These are phyloP conservation scores for Crinitomyces ghanaensis DNA, from an alignment of 805 yeast genomes.

Conservation along the genomic window DNA sequence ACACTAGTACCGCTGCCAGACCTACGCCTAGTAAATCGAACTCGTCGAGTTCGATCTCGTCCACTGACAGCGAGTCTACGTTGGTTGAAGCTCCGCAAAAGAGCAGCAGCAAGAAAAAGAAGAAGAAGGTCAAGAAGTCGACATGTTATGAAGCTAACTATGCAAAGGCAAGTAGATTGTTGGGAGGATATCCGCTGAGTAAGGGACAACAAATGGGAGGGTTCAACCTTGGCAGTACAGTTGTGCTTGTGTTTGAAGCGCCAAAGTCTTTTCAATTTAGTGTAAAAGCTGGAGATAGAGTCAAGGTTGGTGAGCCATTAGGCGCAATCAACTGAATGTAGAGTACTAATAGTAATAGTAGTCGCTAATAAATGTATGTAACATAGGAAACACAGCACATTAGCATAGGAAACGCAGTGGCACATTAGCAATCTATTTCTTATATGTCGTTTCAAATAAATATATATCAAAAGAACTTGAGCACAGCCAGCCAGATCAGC, in stretches of 20 bases:
- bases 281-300: slow-evolving; percentile 59
- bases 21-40: not conserved
- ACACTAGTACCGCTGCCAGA: too few relatives aligned
- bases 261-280: slow-evolving; percentile 68
- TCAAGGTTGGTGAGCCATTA: slow-evolving; percentile 64
- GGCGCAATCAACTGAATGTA: slow-evolving; percentile 6
- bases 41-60: not conserved
- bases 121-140: slow-evolving; percentile 45
- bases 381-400: not conserved
- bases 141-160: slow-evolving; percentile 94
- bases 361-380: not conserved
- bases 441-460: not conserved
- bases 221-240: slow-evolving; percentile 88
- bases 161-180: slow-evolving; percentile 56
- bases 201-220: slow-evolving; percentile 98
- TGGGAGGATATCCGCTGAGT: slow-evolving; percentile 79
- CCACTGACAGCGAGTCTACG: slow-evolving; percentile 9
- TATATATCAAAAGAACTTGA: slow-evolving; percentile 8
- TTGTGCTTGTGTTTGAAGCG: slow-evolving; percentile 95
- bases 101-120: too few relatives aligned
- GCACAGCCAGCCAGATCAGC: slow-evolving; percentile 15
- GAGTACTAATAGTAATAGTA: not conserved
- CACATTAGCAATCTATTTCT: not conserved
- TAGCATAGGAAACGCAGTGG: not conserved
- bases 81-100: slow-evolving; percentile 8